phyloP scores from a whole-genome alignment of 1,139 yeast species.

The Yamadazyma epiphylla region DNA sequence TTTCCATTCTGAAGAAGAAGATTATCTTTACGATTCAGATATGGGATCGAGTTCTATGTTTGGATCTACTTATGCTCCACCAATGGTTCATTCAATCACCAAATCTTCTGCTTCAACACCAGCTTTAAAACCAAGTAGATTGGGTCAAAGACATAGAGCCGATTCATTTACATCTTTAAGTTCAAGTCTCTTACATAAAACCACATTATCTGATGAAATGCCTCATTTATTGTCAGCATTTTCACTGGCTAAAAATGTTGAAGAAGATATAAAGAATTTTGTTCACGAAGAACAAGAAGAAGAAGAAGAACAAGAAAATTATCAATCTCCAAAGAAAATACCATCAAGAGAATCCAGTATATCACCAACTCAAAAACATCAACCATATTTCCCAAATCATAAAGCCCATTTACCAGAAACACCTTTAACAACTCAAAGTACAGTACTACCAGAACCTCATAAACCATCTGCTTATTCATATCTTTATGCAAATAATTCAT shows the following conservation, averaged over 20 bases:
- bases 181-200: conserved; percentile 32
- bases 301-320: conserved; percentile 3
- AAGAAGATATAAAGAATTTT: conserved; percentile 44
- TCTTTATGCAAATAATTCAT: conserved; percentile 31
- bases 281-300: conserved; percentile 19
- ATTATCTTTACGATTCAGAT: conserved; percentile 26
- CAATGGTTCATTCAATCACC: conserved; percentile 43
- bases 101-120: conserved; percentile 14
- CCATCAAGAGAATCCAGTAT: not conserved
- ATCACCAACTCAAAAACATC: not conserved
- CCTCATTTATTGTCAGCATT: conserved; percentile 59
- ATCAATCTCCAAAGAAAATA: not conserved
- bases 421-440: conserved; percentile 33
- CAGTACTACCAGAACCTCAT: conserved; percentile 20
- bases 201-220: conserved; percentile 51
- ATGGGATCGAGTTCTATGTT: conserved; percentile 24
- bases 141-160: conserved; percentile 13
- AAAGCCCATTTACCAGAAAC: conserved; percentile 28
- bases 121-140: conserved; percentile 4
- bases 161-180: conserved; percentile 28
- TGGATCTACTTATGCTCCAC: conserved; percentile 29
- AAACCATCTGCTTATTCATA: conserved; percentile 28
- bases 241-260: conserved; percentile 47
- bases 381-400: conserved; percentile 19
- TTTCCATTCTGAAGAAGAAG: conserved; percentile 35